These are phyloP conservation scores for Rosa hybrid DNA, from an alignment of 331 rosid species.

Conservation along the genomic window DNA sequence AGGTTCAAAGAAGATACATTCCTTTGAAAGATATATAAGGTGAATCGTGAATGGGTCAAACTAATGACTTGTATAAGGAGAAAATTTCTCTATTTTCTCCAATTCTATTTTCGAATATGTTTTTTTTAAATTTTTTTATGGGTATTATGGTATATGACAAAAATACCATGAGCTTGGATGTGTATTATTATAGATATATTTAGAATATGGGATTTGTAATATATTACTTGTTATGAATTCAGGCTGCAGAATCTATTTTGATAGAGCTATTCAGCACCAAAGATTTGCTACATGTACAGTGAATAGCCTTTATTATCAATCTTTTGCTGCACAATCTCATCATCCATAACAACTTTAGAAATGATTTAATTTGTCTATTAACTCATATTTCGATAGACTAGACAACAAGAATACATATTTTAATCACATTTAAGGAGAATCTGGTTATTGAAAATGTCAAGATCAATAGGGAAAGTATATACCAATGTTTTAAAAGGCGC, in stretches of 20 bases:
- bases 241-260: background rate
- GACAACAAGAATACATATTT: background rate
- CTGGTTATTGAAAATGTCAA: background rate
- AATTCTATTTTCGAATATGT: background rate
- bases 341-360: background rate
- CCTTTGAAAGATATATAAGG: background rate
- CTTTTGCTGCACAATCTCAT: background rate
- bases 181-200: background rate
- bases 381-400: background rate
- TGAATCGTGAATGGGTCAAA: background rate
- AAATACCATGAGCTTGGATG: background rate
- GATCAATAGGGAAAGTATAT: background rate
- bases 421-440: background rate
- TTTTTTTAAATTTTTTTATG: background rate
- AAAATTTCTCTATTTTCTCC: background rate
- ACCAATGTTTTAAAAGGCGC: no score
- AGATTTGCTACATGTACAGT: background rate
- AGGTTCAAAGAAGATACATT: background rate
- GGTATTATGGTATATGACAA: background rate
- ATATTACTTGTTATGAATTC: background rate
- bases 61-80: constrained; percentile 3
- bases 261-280: background rate
- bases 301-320: background rate
- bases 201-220: background rate
- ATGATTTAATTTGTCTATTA: background rate